These are phyloP conservation scores for Talaromyces ruber DNA, from an alignment of 495 filamentous ascomycete species.

Conservation along the genomic window DNA sequence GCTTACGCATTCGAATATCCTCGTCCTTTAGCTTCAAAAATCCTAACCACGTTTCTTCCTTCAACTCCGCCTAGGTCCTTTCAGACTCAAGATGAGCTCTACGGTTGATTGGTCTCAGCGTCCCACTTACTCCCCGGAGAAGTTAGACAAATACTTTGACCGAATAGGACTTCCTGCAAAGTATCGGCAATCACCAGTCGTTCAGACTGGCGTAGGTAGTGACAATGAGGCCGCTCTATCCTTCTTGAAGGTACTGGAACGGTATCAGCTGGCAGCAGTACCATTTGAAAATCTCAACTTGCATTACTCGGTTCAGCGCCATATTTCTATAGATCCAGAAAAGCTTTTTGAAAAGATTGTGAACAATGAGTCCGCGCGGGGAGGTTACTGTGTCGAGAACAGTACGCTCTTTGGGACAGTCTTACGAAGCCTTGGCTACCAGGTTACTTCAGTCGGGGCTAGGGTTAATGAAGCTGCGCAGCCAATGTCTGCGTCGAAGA, in stretches of 20 bases:
- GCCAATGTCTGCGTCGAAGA: conserved; percentile 12
- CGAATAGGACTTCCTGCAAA: conserved; percentile 10
- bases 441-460: conserved; percentile 33
- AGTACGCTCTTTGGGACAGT: conserved; percentile 53
- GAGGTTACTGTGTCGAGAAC: conserved; percentile 68
- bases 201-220: not conserved
- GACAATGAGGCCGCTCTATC: conserved; percentile 5
- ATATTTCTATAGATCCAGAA: conserved; percentile 43
- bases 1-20: not conserved
- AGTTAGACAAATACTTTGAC: conserved; percentile 13
- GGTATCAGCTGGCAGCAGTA: conserved; percentile 42
- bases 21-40: not conserved
- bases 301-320: conserved; percentile 41
- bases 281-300: conserved; percentile 57
- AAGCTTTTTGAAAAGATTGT: conserved; percentile 57
- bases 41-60: not conserved
- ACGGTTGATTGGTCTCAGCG: conserved; percentile 8
- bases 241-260: conserved; percentile 11
- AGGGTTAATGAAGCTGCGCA: conserved; percentile 10
- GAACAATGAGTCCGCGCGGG: conserved; percentile 29
- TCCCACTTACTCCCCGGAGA: conserved; percentile 7
- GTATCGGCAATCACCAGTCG: conserved; percentile 6
- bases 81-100: conserved; percentile 6
- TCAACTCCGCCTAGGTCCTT: not conserved
- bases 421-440: conserved; percentile 49